Conservation (phyloP, 1,284 basidiomycete species). For the Psilocybe mexicana region DNA sequence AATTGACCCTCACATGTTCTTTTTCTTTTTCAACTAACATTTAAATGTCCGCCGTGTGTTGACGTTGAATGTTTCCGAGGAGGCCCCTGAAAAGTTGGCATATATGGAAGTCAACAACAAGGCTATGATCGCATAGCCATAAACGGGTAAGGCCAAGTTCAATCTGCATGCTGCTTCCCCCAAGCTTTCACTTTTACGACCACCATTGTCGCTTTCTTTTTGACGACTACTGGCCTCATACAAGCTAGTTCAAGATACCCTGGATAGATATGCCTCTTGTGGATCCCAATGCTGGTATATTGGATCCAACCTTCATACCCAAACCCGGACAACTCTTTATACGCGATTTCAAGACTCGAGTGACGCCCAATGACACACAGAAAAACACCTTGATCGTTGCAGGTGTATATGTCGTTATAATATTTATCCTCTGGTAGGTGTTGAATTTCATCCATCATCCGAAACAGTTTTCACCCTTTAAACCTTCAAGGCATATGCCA, state of each 20-base stretch:
- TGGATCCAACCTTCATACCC: conserved; percentile 12
- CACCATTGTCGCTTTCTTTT: background rate
- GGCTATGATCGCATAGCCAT: no score
- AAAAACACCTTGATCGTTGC: conserved; percentile 78
- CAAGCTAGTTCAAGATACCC: background rate
- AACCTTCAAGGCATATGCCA: conserved; percentile 68
- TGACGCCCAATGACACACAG: conserved; percentile 75
- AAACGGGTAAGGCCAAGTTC: no score
- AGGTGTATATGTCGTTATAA: conserved; percentile 68
- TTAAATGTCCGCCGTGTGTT: no score
- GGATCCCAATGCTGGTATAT: conserved; percentile 8
- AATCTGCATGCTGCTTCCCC: no score
- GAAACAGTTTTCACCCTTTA: background rate
- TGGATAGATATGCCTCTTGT: conserved; percentile 18
- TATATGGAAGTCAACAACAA: no score
- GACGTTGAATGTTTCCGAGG: no score
- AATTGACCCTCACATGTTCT: no score
- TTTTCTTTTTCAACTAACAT: no score
- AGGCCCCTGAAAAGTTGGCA: no score
- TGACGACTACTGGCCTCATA: background rate
- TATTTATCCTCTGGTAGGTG: conserved; percentile 73
- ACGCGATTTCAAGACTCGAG: conserved; percentile 38
- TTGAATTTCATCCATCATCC: background rate
- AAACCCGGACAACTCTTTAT: conserved; percentile 23
- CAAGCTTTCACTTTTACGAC: background rate